Percentiles rank a stretch among this genome's conserved stretches.
Conservation (phyloP, 345 rosid genomes). For the Lumnitzera racemosa region DNA sequence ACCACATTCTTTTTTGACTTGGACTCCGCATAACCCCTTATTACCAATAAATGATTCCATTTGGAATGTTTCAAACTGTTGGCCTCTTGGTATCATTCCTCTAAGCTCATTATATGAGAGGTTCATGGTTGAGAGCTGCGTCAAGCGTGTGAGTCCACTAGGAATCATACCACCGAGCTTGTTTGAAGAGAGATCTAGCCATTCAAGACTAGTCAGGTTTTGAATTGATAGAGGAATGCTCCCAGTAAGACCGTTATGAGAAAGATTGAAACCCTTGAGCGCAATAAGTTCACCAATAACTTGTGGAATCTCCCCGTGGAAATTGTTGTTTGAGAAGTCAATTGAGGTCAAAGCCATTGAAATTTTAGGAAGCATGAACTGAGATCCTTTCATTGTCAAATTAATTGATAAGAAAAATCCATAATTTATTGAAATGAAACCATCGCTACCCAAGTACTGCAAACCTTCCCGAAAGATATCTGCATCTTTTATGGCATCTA, state of each 20-base stretch:
- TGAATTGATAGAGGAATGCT: neutral
- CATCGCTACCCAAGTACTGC: neutral
- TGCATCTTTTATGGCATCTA: constrained; percentile 1
- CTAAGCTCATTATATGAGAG: too few species aligned
- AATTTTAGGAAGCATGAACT: neutral
- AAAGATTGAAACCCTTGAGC: neutral
- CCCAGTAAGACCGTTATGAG: neutral
- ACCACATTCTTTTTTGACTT: too few species aligned
- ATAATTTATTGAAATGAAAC: neutral
- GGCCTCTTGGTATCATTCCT: too few species aligned
- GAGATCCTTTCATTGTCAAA: constrained; percentile 5
- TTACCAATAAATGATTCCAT: too few species aligned
- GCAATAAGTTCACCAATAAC: neutral
- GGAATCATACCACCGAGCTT: neutral
- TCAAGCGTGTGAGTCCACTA: neutral
- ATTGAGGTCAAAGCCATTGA: neutral
- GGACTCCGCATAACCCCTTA: too few species aligned
- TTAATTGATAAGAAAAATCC: neutral
- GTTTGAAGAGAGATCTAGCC: constrained; percentile 2
- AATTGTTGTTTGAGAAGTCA: constrained; percentile 6
- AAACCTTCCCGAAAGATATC: neutral
- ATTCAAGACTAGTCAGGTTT: neutral
- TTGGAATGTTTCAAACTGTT: too few species aligned
- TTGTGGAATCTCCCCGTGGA: constrained; percentile 2
- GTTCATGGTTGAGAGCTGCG: neutral